Evolutionary conservation across 208 protist species (phyloP).

Genomic region (Trypanosoma melophagium): DNA sequence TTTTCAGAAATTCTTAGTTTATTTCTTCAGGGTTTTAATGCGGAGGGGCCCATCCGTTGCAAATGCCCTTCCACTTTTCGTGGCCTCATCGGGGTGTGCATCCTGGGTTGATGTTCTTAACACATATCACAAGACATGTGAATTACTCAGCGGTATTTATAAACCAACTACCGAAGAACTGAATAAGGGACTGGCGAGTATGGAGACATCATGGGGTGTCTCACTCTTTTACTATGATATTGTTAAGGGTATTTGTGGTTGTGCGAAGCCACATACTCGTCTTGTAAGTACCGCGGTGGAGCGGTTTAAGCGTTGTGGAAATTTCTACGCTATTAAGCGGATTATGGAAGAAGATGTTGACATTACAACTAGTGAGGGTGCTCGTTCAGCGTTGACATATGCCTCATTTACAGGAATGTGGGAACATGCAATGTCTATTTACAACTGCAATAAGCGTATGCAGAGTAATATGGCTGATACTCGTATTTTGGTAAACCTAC

Average conservation of each 20-base stretch:
- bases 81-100: slow-evolving; percentile 47
- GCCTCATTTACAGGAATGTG: slow-evolving; percentile 75
- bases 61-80: slow-evolving; percentile 50
- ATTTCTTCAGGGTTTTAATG: neutral
- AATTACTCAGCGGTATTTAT: slow-evolving; percentile 53
- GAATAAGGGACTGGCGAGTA: slow-evolving; percentile 56
- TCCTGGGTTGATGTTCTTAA: slow-evolving; percentile 74
- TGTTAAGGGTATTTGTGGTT: slow-evolving; percentile 47
- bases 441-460: slow-evolving; percentile 39
- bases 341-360: slow-evolving; percentile 85
- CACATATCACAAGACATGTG: slow-evolving; percentile 44
- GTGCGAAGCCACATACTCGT: slow-evolving; percentile 30
- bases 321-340: slow-evolving; percentile 46
- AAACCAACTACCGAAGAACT: slow-evolving; percentile 59
- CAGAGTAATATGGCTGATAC: slow-evolving; percentile 30
- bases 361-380: slow-evolving; percentile 41
- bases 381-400: slow-evolving; percentile 50
- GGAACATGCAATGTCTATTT: slow-evolving; percentile 57
- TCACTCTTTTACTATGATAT: slow-evolving; percentile 83
- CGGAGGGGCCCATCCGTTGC: slow-evolving; percentile 2
- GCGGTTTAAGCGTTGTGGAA: slow-evolving; percentile 46
- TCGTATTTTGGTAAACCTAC: slow-evolving; percentile 46
- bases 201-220: slow-evolving; percentile 60
- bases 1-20: no score
- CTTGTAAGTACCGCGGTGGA: slow-evolving; percentile 52